Conservation (phyloP, 305 asterid species). For the Ajuga reptans region DNA sequence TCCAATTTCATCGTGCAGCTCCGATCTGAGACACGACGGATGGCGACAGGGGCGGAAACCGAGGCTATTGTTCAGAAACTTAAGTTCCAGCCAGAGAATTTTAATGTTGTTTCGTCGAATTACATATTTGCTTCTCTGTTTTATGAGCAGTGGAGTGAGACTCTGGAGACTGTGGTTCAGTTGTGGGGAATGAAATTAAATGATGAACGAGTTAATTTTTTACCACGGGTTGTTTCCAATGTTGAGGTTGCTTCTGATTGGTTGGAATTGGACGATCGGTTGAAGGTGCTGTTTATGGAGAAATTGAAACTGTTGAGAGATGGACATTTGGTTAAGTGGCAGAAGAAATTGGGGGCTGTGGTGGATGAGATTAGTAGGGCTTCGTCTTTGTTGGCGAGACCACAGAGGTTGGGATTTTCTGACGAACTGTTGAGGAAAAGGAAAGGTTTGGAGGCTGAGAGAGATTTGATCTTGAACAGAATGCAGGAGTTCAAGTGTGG, state of each 20-base stretch:
- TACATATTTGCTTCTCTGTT: slow-evolving; percentile 23
- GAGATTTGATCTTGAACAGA: slow-evolving; percentile 43
- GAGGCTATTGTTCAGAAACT: slow-evolving; percentile 28
- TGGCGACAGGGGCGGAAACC: slow-evolving; percentile 14
- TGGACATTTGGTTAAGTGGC: slow-evolving; percentile 45
- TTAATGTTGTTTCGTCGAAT: not conserved
- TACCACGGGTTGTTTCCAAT: slow-evolving; percentile 33
- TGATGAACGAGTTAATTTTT: slow-evolving; percentile 20
- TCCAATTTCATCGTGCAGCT: slow-evolving; percentile 54
- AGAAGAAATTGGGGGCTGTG: slow-evolving; percentile 29
- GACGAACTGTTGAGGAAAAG: slow-evolving; percentile 25
- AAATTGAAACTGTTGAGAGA: slow-evolving; percentile 34
- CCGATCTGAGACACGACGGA: slow-evolving; percentile 14
- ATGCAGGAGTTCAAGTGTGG: slow-evolving; percentile 55
- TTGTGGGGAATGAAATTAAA: slow-evolving; percentile 51
- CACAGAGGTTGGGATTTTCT: not conserved
- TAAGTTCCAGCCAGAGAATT: slow-evolving; percentile 31
- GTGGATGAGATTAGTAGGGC: slow-evolving; percentile 23
- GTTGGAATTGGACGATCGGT: slow-evolving; percentile 42
- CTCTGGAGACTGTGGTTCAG: slow-evolving; percentile 46
- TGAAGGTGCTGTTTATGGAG: slow-evolving; percentile 39
- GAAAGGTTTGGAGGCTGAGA: slow-evolving; percentile 40
- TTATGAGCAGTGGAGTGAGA: slow-evolving; percentile 67
- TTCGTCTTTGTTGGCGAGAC: not conserved
- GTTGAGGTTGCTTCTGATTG: slow-evolving; percentile 50